phyloP scores from a whole-genome alignment of 345 rosid species.

The Citrus sp. region DNA sequence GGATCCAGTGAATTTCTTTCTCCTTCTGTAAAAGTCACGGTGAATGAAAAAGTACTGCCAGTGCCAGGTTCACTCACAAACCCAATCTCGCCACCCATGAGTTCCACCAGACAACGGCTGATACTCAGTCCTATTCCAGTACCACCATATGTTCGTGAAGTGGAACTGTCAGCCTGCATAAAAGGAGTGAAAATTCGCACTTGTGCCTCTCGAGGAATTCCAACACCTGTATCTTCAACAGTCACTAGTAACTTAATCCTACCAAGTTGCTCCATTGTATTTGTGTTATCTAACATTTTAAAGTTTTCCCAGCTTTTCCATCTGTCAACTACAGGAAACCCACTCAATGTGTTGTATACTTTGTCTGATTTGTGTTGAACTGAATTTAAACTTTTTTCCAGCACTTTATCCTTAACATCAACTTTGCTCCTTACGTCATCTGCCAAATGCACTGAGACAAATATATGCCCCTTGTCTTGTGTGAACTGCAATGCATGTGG shows the following conservation, averaged over 20 bases:
- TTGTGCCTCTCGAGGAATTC: constrained; percentile 79
- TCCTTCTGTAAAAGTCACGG: constrained; percentile 59
- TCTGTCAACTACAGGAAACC: constrained; percentile 73
- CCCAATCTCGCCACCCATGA: constrained; percentile 92
- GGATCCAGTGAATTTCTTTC: constrained; percentile 37
- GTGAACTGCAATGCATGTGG: constrained; percentile 62
- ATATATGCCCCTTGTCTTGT: constrained; percentile 70
- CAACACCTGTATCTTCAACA: constrained; percentile 94
- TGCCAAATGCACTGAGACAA: constrained; percentile 78
- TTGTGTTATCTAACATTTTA: constrained; percentile 26
- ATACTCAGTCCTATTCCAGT: constrained; percentile 97
- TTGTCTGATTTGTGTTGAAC: constrained; percentile 32
- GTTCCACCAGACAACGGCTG: constrained; percentile 82
- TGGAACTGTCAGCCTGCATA: constrained; percentile 97
- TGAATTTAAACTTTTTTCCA: constrained; percentile 45
- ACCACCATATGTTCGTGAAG: constrained; percentile 93
- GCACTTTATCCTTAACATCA: constrained; percentile 49
- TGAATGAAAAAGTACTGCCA: constrained; percentile 90
- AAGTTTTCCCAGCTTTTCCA: constrained; percentile 83
- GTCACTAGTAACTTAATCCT: constrained; percentile 63
- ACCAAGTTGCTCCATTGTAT: constrained; percentile 29
- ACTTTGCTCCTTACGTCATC: constrained; percentile 50
- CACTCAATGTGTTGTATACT: constrained; percentile 55
- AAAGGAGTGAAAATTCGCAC: constrained; percentile 85
- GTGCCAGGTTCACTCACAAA: constrained; percentile 69